These are phyloP conservation scores for Panaeolus papilionaceus DNA, from an alignment of 768 basidiomycete species.

Conservation along the genomic window DNA sequence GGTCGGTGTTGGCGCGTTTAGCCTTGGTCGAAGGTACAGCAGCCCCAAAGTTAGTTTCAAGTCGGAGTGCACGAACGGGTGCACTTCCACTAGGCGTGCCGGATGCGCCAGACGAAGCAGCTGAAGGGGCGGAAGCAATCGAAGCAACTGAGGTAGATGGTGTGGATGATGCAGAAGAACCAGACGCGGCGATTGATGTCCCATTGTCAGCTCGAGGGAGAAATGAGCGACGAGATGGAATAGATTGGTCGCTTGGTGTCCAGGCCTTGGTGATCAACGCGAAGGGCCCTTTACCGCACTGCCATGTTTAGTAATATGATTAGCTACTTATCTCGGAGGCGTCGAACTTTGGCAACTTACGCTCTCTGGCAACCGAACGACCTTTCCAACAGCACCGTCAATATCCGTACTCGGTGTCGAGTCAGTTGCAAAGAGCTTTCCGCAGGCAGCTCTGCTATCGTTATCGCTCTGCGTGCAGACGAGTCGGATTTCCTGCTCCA, in stretches of 20 bases:
- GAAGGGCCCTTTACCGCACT: slow-evolving; percentile 30
- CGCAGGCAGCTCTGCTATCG: slow-evolving; percentile 28
- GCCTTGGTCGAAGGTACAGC: slow-evolving; percentile 14
- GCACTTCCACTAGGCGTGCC: slow-evolving; percentile 14
- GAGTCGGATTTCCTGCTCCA: slow-evolving; percentile 40
- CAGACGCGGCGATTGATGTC: not conserved
- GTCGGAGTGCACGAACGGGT: slow-evolving; percentile 39
- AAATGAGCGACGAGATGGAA: slow-evolving; percentile 27
- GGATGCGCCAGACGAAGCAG: not conserved
- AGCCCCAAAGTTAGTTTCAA: slow-evolving; percentile 41
- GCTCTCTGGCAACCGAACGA: slow-evolving; percentile 40
- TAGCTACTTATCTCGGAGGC: not conserved
- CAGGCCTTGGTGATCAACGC: slow-evolving; percentile 41
- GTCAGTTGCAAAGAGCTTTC: slow-evolving; percentile 31
- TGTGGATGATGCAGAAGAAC: not conserved
- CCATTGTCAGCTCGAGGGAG: not conserved
- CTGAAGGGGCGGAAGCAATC: not conserved
- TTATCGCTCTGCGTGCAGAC: slow-evolving; percentile 34
- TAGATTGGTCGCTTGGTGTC: slow-evolving; percentile 43
- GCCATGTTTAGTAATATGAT: not conserved
- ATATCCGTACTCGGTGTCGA: slow-evolving; percentile 18
- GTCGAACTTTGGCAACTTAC: slow-evolving; percentile 25
- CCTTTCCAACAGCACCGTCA: slow-evolving; percentile 37
- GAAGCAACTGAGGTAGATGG: not conserved
- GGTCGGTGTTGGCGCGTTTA: slow-evolving; percentile 22